A percentile compares a stretch with the other conserved stretches of the same genome.
Evolutionary conservation across 257 asterid species (phyloP).

Genomic region (Petunia axillaris): DNA sequence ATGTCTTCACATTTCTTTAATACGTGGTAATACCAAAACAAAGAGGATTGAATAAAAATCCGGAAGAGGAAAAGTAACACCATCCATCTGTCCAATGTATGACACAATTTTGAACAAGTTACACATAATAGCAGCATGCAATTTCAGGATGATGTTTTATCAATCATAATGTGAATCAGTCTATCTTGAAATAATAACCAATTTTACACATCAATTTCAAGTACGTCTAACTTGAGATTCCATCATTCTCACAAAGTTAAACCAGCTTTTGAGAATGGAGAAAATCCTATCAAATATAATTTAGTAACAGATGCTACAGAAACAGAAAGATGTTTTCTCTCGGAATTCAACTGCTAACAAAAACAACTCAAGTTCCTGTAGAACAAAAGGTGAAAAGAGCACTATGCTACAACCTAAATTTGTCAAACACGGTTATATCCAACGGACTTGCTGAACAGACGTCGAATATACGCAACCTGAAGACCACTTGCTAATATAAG

Average conservation of each 20-base stretch:
- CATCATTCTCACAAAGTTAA: not conserved
- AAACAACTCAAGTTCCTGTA: not conserved
- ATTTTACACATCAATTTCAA: not conserved
- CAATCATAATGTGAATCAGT: not conserved
- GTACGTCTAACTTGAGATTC: no score
- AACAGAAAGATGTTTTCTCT: not conserved
- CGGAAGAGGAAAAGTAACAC: not conserved
- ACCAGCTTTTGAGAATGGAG: not conserved
- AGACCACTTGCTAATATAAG: slow-evolving; percentile 63
- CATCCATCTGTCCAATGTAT: not conserved
- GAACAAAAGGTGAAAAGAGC: slow-evolving; percentile 17
- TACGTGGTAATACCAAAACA: no score
- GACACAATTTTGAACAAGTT: not conserved
- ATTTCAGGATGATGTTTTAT: not conserved
- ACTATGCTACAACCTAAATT: slow-evolving; percentile 21
- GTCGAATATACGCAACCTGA: slow-evolving; percentile 72
- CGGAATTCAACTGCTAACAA: slow-evolving; percentile 2
- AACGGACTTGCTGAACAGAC: slow-evolving; percentile 72
- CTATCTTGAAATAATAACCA: not conserved
- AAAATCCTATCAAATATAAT: slow-evolving; percentile 6
- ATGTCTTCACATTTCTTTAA: not conserved
- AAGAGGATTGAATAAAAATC: not conserved
- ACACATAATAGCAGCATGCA: not conserved
- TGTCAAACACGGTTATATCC: slow-evolving; percentile 75
- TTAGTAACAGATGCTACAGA: slow-evolving; percentile 12